Percentiles rank a stretch among this genome's conserved stretches.
phyloP scores from a whole-genome alignment of 176 grass and related monocot genomes.

The Otatea glauca region DNA sequence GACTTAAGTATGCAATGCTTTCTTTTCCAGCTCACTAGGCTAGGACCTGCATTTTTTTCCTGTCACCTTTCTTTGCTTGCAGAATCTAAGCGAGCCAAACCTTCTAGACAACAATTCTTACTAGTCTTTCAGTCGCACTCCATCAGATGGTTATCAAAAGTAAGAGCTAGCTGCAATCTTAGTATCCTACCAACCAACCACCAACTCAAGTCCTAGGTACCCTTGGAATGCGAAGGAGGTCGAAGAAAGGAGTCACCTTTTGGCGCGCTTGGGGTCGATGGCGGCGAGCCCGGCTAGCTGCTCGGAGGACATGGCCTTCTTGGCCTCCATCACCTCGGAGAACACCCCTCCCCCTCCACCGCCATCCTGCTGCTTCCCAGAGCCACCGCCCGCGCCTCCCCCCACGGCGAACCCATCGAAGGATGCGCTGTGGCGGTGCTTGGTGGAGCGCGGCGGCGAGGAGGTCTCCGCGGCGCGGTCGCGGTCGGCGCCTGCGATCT shows the following conservation, averaged over 20 bases:
- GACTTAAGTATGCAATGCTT: neutral
- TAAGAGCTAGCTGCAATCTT: conserved; percentile 28
- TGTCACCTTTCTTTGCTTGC: neutral
- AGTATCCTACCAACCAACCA: conserved; percentile 39
- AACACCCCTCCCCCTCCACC: conserved; percentile 52
- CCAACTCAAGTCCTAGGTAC: conserved; percentile 16
- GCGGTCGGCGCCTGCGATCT: conserved; percentile 68
- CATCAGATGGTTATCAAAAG: conserved; percentile 29
- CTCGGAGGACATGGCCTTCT: conserved; percentile 83
- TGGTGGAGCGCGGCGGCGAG: conserved; percentile 53
- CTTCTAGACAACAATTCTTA: neutral
- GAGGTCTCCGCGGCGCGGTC: conserved; percentile 77
- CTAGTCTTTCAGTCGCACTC: neutral
- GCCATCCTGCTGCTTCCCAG: conserved; percentile 33
- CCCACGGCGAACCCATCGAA: conserved; percentile 73
- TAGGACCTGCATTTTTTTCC: neutral
- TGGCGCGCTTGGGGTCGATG: conserved; percentile 86
- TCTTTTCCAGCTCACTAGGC: neutral
- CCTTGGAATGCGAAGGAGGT: neutral
- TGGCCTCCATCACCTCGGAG: conserved; percentile 73
- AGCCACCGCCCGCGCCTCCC: conserved; percentile 3
- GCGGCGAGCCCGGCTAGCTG: conserved; percentile 77
- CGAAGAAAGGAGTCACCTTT: conserved; percentile 55
- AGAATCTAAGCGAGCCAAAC: neutral
- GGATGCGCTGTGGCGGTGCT: conserved; percentile 92